Evolutionary conservation across 2,329 filamentous ascomycete genomes (phyloP), one percentile per base, ranked within the genome.

Genomic region (Apiospora hydei): DNA sequence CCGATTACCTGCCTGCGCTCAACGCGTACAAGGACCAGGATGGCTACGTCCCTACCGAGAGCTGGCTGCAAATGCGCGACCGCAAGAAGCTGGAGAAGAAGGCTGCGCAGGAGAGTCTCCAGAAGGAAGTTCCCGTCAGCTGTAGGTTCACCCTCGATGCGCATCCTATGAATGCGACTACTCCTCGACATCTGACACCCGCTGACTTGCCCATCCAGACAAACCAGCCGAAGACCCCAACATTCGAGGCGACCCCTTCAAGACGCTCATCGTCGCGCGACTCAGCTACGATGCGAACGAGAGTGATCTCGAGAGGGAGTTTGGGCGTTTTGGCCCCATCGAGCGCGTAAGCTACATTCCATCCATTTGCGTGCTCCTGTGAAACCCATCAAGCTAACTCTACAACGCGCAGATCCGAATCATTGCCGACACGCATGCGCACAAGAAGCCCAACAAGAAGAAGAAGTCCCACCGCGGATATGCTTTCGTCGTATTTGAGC

Each of bases 401-500:
- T n/a, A 72, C 47, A 2, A 69, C 18, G 72, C 18, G 46, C 76
- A 96, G 94, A 97, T 98, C 79, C 94, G 96, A 74, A 94, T 98
- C 77, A 90, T 98, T 77, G 90, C 90, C 78, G 93, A 97, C 81
- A 92, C 91, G 5, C 90, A 94, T 77, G 88, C 90, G 73, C 84
- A 88, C 77, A 89, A 89, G 80, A 92, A 88, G 82, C 90, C 88
- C 71, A 93, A 92, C 78, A 94, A 95, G 84, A 92, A 94, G 81
- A 92, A 92, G 80, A 95, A 95, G 85, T 85, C 92, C 69, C 94
- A 97, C 80, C 89, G 92, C 79, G 96, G 96, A 74, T 99, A 99
- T 83, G 96, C 94, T 74, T 99, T 99, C 81, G 93, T 99, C 77
- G 94, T 98, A 71, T 99, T 96, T 81, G 96, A 98, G 84, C 92